Evolutionary conservation across 2,329 filamentous ascomycete genomes (phyloP), one percentile per base, ranked within the genome.

Genomic region (Aspergillus sp.): DNA sequence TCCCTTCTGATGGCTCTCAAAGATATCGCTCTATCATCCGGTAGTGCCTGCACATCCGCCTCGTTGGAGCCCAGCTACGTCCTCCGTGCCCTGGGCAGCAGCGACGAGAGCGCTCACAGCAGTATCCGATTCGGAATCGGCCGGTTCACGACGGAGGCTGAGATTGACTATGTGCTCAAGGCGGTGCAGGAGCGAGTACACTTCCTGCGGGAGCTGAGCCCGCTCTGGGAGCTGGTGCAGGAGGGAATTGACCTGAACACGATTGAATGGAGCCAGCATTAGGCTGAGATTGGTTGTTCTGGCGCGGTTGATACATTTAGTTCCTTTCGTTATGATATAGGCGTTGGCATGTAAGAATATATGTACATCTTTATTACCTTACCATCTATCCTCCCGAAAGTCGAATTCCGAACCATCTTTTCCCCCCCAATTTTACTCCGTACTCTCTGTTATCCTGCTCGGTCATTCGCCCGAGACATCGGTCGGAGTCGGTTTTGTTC

Each of bases 41-140:
- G 95, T 60, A 97, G 93, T 73, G 95, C 95, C 6, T 99, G 95
- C 80, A 99, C 95, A 2, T 98, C 94, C 4, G 95, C 95, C 0
- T 99, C 95, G 1, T 83, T 99, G 38, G 95, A 99, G 78, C 95
- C 95, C 17, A 96, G 92, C 76, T 99, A 99, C 77, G 95, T 99
- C 51, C 85, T 99, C 31, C 89, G 95, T 60, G 95, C 95, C 4
- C 85, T 99, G 19, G 95, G 95, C 62, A 98, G 91, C 83, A 97
- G 93, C 68, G 95, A 99, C 72, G 95, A 99, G 81, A 97, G 91
- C 70, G 95, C 95, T 8, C 95, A 99, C 81, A 97, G 92, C 80
- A 97, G 93, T 82, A 99, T 99, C 71, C 88, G 95, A 60, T 99
- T 99, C 69, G 95, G 95, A 52, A 98, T 99, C 73, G 95, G 95